Evolutionary conservation across 192 early-diverging fungal genomes (phyloP).

Genomic region (Dispira simplex): DNA sequence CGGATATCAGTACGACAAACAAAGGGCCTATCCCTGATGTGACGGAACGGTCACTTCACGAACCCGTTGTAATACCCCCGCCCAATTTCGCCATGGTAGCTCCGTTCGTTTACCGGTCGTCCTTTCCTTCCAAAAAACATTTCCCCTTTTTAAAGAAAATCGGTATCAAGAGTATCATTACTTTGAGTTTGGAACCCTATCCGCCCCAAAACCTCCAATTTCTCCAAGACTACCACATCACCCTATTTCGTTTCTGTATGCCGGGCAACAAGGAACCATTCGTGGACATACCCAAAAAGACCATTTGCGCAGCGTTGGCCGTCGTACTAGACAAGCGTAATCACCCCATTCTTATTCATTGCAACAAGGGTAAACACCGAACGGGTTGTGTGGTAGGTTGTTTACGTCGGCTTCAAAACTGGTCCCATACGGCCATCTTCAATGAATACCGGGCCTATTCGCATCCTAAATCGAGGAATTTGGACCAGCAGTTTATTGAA

Average conservation of each 20-base stretch:
- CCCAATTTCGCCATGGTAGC: slow-evolving; percentile 95
- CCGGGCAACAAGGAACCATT: slow-evolving; percentile 76
- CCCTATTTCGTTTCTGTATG: slow-evolving; percentile 75
- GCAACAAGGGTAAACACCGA: slow-evolving; percentile 98
- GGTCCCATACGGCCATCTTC: slow-evolving; percentile 94
- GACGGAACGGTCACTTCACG: too few relatives aligned
- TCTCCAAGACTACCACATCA: slow-evolving; percentile 57
- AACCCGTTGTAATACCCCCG: slow-evolving; percentile 33
- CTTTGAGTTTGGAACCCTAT: slow-evolving; percentile 87
- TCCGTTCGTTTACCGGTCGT: slow-evolving; percentile 84
- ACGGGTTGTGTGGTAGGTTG: slow-evolving; percentile 93
- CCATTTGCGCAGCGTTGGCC: slow-evolving; percentile 20
- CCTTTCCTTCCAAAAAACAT: slow-evolving; percentile 85
- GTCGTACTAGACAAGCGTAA: slow-evolving; percentile 40
- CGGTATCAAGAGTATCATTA: slow-evolving; percentile 77
- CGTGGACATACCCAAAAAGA: slow-evolving; percentile 28
- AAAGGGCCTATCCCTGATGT: too few relatives aligned
- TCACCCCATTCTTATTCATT: slow-evolving; percentile 84
- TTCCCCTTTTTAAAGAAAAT: slow-evolving; percentile 82
- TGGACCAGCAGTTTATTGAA: slow-evolving; percentile 81
- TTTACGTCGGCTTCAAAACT: slow-evolving; percentile 83
- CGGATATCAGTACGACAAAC: too few relatives aligned
- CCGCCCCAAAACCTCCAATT: slow-evolving; percentile 79
- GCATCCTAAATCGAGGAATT: slow-evolving; percentile 62
- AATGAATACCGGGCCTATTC: slow-evolving; percentile 93